These are phyloP conservation scores for Phaeosphaeriaceae sp. DNA, from an alignment of 2,329 filamentous ascomycete species.

Conservation along the genomic window DNA sequence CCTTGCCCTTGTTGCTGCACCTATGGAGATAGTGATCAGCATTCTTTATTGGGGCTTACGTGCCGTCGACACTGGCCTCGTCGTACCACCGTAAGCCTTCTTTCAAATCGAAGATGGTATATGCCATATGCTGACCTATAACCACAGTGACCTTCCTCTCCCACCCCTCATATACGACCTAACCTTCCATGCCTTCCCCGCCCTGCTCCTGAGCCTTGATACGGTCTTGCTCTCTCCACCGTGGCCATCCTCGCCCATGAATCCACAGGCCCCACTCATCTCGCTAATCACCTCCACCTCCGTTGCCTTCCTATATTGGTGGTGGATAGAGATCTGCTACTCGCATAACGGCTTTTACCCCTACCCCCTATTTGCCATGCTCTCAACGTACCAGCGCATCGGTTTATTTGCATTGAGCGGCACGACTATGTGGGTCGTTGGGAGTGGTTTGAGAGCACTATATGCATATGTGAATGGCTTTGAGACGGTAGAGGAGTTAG, in stretches of 20 bases:
- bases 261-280: conserved; percentile 56
- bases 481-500: conserved; percentile 29
- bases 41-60: conserved; percentile 75
- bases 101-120: too few species aligned
- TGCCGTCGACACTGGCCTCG: conserved; percentile 59
- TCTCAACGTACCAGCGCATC: conserved; percentile 70
- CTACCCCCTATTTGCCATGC: conserved; percentile 79
- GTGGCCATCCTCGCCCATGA: conserved; percentile 64
- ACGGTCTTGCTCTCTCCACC: conserved; percentile 73
- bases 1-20: conserved; percentile 69
- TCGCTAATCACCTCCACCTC: conserved; percentile 64
- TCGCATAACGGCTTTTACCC: conserved; percentile 76
- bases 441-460: conserved; percentile 70
- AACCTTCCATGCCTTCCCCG: conserved; percentile 60
- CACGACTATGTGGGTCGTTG: conserved; percentile 73
- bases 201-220: conserved; percentile 69
- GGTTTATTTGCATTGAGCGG: conserved; percentile 74
- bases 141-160: conserved; percentile 30
- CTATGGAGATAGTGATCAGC: conserved; percentile 73
- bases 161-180: conserved; percentile 59
- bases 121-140: too few species aligned
- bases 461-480: conserved; percentile 71
- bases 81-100: conserved; percentile 50
- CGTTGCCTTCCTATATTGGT: conserved; percentile 74
- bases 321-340: conserved; percentile 77